phyloP scores from a whole-genome alignment of 1,284 basidiomycete genomes.

The Ganoderma resinaceum region DNA sequence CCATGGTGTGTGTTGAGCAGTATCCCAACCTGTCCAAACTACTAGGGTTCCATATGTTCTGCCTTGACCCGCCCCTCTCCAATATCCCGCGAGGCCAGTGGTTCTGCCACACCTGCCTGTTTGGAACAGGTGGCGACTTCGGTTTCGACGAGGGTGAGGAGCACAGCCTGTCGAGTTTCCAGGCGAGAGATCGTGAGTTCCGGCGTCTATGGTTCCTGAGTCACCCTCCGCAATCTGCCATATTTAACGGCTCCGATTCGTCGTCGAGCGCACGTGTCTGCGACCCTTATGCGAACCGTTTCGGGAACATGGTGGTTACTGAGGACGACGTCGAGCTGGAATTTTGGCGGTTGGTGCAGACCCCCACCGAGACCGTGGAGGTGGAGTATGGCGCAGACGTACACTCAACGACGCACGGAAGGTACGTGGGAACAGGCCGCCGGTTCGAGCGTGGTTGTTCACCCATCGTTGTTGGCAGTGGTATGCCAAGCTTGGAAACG shows the following conservation, averaged over 20 bases:
- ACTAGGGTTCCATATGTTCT: conserved; percentile 94
- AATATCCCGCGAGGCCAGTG: conserved; percentile 92
- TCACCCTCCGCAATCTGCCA: conserved; percentile 62
- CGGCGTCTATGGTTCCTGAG: conserved; percentile 87
- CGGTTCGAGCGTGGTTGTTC: conserved; percentile 9
- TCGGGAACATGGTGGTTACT: conserved; percentile 75
- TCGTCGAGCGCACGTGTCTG: conserved; percentile 13
- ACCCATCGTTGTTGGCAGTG: conserved; percentile 57
- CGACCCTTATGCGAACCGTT: conserved; percentile 53
- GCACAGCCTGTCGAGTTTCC: conserved; percentile 92
- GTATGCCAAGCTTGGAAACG: conserved; percentile 94
- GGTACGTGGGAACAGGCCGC: conserved; percentile 54
- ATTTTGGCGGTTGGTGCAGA: conserved; percentile 97
- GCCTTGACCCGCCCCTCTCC: conserved; percentile 89
- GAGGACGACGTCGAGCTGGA: conserved; percentile 95
- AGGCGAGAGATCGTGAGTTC: conserved; percentile 90
- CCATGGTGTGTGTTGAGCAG: neutral
- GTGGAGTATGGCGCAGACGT: conserved; percentile 99
- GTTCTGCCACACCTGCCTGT: conserved; percentile 95
- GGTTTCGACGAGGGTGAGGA: conserved; percentile 99
- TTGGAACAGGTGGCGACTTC: conserved; percentile 96
- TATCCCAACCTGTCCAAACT: conserved; percentile 19
- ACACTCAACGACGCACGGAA: conserved; percentile 96
- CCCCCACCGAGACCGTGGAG: conserved; percentile 91
- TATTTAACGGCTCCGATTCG: conserved; percentile 26